These are phyloP conservation scores for Athelia sp. DNA, from an alignment of 1,284 basidiomycete genomes.

Conservation along the genomic window DNA sequence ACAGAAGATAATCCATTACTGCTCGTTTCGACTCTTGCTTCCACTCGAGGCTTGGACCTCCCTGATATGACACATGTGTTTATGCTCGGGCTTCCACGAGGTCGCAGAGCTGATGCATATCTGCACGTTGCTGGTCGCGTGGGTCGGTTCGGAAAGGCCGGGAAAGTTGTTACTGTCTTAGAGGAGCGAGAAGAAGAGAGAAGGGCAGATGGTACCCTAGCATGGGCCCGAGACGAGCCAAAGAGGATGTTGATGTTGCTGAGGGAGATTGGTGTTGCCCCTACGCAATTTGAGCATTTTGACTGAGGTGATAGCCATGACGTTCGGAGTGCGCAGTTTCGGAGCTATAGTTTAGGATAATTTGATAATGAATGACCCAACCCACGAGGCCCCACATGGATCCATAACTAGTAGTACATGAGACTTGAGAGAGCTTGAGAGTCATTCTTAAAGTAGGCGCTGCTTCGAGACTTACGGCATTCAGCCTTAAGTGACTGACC, in stretches of 20 bases:
- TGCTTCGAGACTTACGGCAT: too few species aligned
- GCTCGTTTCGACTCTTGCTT: slow-evolving; percentile 62
- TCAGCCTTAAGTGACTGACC: too few species aligned
- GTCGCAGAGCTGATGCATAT: slow-evolving; percentile 52
- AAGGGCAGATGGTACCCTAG: slow-evolving; percentile 14
- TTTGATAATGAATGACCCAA: too few species aligned
- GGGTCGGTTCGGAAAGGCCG: slow-evolving; percentile 61
- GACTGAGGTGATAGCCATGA: slow-evolving; percentile 22
- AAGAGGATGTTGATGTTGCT: slow-evolving; percentile 43
- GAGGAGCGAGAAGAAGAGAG: slow-evolving; percentile 28
- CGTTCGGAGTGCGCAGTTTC: too few species aligned
- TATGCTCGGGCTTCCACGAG: slow-evolving; percentile 56
- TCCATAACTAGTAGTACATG: too few species aligned
- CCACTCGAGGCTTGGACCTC: slow-evolving; percentile 68
- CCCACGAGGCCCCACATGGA: too few species aligned
- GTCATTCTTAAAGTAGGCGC: not conserved
- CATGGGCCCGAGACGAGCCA: slow-evolving; percentile 28
- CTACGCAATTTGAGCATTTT: slow-evolving; percentile 39
- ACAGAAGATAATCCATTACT: slow-evolving; percentile 49
- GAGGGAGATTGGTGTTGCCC: slow-evolving; percentile 33
- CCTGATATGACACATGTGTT: slow-evolving; percentile 71
- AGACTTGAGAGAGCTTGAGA: not conserved
- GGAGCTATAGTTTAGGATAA: too few species aligned
- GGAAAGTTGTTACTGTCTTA: slow-evolving; percentile 60
- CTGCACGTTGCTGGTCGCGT: slow-evolving; percentile 72